Base-by-base conservation (phyloP, 495 filamentous ascomycete genomes). In the Coniosporium apollinis region DNA sequence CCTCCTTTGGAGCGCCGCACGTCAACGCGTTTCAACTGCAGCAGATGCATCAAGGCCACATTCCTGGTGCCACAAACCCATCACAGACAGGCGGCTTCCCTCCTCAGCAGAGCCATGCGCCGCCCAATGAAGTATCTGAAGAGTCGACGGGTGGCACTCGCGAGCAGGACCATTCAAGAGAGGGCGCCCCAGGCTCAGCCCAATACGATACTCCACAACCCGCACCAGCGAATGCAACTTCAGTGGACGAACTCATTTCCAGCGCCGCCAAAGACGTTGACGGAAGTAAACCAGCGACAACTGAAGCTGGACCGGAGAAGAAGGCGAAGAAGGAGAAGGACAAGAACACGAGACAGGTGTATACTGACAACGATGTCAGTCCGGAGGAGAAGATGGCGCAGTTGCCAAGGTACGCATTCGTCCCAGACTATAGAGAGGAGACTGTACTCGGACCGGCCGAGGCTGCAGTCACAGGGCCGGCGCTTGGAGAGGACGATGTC, bases 361-460 rank as follows among this genome's bases (percentile, higher is more conserved):
- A 38, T 19, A 73, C 69, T 28, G 78, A 85, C 51, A 70, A 76
- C 78, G 28, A 38, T n/a, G 15, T 31, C 52, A 85, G 79, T 45
- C 81, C 81, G 16, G 81, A 87, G 57, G 82, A 89, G 61, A 82
- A 73, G 58, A 84, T 87, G 81, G 74, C 81, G 19, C 52, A 58
- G 44, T 58, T 91, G 58, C 65, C 79, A 33, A 74, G 72, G 60
- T 92, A 87, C 61, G 72, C 74, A 48, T 81, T 76, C 52, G 59
- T 60, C 58, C 69, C 71, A 53, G 65, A 62, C 41, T 25, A 42
- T 30, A 49, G 49, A 39, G 41, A 36, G 40, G 53, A 57, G 37
- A 43, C 45, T 39, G 42, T 46, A 19, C 45, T 50, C 39, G 55
- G 43, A 38, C 47, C 45, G 32, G 42, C 41, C 22, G 24, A 35